phyloP scores from a whole-genome alignment of 2,329 filamentous ascomycete genomes.

The Phoma sp. region DNA sequence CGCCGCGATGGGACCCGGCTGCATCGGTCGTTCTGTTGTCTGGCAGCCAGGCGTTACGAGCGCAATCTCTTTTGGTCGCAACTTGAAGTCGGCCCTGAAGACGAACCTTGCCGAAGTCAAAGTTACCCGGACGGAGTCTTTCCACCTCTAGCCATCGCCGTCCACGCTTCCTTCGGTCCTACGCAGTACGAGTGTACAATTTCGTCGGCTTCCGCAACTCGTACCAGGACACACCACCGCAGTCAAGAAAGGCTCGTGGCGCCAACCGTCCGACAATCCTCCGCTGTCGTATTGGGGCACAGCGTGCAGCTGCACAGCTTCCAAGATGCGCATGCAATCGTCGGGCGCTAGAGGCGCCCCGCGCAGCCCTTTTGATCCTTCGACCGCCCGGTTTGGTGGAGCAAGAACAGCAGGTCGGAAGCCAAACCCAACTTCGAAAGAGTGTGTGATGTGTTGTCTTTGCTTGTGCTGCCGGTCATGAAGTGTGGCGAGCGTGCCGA shows the following conservation, averaged over 20 bases:
- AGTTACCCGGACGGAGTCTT: constrained; percentile 13
- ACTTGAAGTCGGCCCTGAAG: background rate
- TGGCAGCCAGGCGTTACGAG: constrained; percentile 4
- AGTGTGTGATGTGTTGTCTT: background rate
- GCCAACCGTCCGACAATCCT: constrained; percentile 30
- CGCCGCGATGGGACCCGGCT: background rate
- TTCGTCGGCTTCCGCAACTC: constrained; percentile 20
- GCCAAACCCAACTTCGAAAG: constrained; percentile 28
- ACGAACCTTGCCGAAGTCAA: background rate
- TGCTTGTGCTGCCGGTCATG: background rate
- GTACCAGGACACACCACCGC: constrained; percentile 16
- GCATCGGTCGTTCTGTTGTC: background rate
- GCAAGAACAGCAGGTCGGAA: constrained; percentile 26
- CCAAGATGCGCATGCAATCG: constrained; percentile 11
- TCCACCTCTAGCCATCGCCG: constrained; percentile 28
- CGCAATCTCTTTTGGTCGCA: background rate
- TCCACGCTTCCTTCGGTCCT: background rate
- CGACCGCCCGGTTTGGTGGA: constrained; percentile 16
- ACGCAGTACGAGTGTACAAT: constrained; percentile 3
- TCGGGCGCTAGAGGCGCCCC: constrained; percentile 42
- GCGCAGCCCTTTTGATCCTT: constrained; percentile 34
- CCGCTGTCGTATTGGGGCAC: constrained; percentile 27
- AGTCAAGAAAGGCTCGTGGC: constrained; percentile 26
- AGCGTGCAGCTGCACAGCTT: constrained; percentile 24
- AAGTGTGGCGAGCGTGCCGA: background rate